Evolutionary conservation across 352 stramenopile species (phyloP).

Genomic region (Phytopythium helicoides): DNA sequence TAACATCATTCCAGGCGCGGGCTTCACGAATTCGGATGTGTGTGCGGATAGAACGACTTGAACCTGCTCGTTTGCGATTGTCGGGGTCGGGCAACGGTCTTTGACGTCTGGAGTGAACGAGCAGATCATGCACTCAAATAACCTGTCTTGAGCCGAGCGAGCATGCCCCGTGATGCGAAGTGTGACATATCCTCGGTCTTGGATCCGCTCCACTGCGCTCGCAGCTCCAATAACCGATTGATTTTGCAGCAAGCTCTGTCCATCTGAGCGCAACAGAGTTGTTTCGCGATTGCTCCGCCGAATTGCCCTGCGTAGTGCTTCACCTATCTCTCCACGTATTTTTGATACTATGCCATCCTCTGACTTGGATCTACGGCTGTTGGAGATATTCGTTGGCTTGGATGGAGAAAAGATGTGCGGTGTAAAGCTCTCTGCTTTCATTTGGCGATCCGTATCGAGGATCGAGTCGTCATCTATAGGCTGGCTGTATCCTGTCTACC

Average conservation of each 20-base stretch:
- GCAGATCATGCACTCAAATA: slow-evolving; percentile 30
- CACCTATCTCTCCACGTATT: slow-evolving; percentile 57
- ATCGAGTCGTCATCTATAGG: slow-evolving; percentile 41
- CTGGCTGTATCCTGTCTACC: neutral
- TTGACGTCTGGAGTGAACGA: slow-evolving; percentile 15
- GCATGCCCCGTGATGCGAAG: slow-evolving; percentile 21
- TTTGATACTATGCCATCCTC: slow-evolving; percentile 27
- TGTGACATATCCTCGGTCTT: slow-evolving; percentile 37
- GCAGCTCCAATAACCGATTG: slow-evolving; percentile 13
- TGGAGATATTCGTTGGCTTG: slow-evolving; percentile 15
- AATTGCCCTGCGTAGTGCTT: slow-evolving; percentile 48
- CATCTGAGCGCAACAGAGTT: slow-evolving; percentile 51
- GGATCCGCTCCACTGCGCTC: slow-evolving; percentile 35
- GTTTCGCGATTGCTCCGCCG: slow-evolving; percentile 55
- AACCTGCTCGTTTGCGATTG: slow-evolving; percentile 9
- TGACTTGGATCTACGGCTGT: slow-evolving; percentile 15
- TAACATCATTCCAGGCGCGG: slow-evolving; percentile 23
- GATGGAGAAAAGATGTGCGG: slow-evolving; percentile 57
- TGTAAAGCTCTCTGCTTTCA: slow-evolving; percentile 52
- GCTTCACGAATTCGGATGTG: slow-evolving; percentile 23
- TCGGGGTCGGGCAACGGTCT: slow-evolving; percentile 6
- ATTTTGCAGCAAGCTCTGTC: slow-evolving; percentile 46
- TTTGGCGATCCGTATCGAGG: slow-evolving; percentile 53
- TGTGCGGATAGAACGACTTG: slow-evolving; percentile 34
- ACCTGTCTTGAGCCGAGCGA: slow-evolving; percentile 9